Conservation (phyloP, 2,329 filamentous ascomycete species). For the Herpotrichia juniperi region DNA sequence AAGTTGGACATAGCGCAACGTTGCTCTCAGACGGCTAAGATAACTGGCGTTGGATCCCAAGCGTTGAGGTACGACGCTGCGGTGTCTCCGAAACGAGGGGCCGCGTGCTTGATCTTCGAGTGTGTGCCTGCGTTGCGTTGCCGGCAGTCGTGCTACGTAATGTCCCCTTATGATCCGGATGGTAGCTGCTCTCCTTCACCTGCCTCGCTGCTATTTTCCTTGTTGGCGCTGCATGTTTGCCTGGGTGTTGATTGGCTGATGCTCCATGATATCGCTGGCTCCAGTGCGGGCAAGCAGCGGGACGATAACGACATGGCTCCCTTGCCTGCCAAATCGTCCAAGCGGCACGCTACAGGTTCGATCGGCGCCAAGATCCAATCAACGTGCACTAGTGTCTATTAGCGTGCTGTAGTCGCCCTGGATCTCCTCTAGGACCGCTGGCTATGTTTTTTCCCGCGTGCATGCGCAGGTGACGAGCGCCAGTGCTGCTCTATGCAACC, state of each 20-base stretch:
- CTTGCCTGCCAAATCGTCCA: neutral
- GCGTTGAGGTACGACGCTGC: no score
- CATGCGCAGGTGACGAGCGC: conserved; percentile 1
- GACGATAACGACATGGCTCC: no score
- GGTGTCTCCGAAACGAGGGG: no score
- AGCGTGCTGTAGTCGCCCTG: neutral
- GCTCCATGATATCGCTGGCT: neutral
- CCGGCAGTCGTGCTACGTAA: no score
- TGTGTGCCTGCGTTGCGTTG: no score
- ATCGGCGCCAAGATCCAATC: neutral
- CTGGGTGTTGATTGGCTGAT: neutral
- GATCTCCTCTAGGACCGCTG: conserved; percentile 1
- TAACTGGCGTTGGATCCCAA: no score
- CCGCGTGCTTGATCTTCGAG: no score
- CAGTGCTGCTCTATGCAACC: neutral
- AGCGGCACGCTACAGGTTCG: neutral
- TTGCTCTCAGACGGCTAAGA: no score
- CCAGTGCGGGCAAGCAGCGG: neutral
- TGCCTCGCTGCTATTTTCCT: no score
- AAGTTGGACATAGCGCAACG: no score
- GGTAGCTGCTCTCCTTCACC: no score
- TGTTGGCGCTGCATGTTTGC: neutral
- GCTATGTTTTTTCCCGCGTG: neutral
- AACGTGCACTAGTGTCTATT: neutral
- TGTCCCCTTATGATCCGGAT: no score